phyloP scores from a whole-genome alignment of 345 rosid genomes.

The Isatis tinctoria region DNA sequence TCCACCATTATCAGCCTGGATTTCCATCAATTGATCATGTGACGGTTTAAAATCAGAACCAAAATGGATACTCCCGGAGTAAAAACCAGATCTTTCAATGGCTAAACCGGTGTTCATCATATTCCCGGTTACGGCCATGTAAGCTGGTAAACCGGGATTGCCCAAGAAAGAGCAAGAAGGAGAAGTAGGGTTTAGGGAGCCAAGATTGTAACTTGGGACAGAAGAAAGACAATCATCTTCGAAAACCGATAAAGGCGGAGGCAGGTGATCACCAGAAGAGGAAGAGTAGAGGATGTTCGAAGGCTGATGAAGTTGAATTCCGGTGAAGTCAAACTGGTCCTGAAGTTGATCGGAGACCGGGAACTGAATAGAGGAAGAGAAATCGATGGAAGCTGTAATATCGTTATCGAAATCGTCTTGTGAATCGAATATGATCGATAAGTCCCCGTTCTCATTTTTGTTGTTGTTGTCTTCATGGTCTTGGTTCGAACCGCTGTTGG shows the following conservation, averaged over 20 bases:
- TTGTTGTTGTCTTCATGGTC: conserved; percentile 23
- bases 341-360: conserved; percentile 44
- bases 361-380: conserved; percentile 62
- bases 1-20: conserved; percentile 57
- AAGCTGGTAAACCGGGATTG: conserved; percentile 39
- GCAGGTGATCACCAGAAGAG: conserved; percentile 25
- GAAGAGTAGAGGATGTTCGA: conserved; percentile 23
- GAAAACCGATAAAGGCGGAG: conserved; percentile 44
- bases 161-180: conserved; percentile 53
- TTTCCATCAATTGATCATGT: conserved; percentile 60
- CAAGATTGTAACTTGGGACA: conserved; percentile 49
- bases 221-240: conserved; percentile 84
- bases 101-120: conserved; percentile 39
- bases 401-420: conserved; percentile 79
- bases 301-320: conserved; percentile 31
- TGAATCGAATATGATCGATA: conserved; percentile 55
- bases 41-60: conserved; percentile 48
- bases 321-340: conserved; percentile 58
- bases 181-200: conserved; percentile 57
- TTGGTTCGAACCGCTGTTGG: conserved; percentile 28
- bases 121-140: conserved; percentile 38
- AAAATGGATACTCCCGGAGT: conserved; percentile 37
- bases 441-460: conserved; percentile 34
- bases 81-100: conserved; percentile 47
- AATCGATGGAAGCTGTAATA: conserved; percentile 84